These are phyloP conservation scores for Nematodospora valgi DNA, from an alignment of 805 yeast species.

Conservation along the genomic window DNA sequence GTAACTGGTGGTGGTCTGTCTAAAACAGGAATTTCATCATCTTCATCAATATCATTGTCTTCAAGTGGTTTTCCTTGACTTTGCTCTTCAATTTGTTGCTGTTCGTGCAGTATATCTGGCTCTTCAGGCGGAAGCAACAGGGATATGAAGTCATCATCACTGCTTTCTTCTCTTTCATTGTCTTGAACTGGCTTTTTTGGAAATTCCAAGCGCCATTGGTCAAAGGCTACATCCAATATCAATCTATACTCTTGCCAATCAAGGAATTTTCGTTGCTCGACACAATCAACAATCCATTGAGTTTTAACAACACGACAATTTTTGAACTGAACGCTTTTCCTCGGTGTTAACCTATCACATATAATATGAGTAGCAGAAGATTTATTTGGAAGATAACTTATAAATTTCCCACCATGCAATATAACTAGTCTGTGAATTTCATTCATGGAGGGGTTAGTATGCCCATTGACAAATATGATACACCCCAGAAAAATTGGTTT, in stretches of 20 bases:
- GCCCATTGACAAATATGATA: constrained; percentile 80
- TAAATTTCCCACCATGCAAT: constrained; percentile 74
- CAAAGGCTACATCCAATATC: constrained; percentile 49
- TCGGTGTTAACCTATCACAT: constrained; percentile 74
- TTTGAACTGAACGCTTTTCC: constrained; percentile 62
- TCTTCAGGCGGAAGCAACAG: constrained; percentile 5
- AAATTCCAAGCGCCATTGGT: constrained; percentile 43
- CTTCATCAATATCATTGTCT: background rate
- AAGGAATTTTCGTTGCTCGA: constrained; percentile 43
- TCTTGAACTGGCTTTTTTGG: constrained; percentile 5
- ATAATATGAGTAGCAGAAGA: constrained; percentile 79
- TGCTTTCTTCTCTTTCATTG: constrained; percentile 1
- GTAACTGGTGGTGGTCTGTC: constrained; percentile 6
- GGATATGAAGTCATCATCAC: background rate
- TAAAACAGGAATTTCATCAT: constrained; percentile 5
- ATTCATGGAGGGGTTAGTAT: constrained; percentile 75
- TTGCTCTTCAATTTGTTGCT: constrained; percentile 4
- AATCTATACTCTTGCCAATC: constrained; percentile 70
- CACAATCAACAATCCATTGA: constrained; percentile 72
- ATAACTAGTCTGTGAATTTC: constrained; percentile 70
- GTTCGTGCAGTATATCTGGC: constrained; percentile 10
- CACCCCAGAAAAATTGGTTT: constrained; percentile 57
- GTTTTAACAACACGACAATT: constrained; percentile 78
- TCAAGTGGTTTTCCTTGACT: background rate
- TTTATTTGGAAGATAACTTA: constrained; percentile 67